Conservation (phyloP, 1,284 basidiomycete genomes). For the Pascua guehoae region DNA sequence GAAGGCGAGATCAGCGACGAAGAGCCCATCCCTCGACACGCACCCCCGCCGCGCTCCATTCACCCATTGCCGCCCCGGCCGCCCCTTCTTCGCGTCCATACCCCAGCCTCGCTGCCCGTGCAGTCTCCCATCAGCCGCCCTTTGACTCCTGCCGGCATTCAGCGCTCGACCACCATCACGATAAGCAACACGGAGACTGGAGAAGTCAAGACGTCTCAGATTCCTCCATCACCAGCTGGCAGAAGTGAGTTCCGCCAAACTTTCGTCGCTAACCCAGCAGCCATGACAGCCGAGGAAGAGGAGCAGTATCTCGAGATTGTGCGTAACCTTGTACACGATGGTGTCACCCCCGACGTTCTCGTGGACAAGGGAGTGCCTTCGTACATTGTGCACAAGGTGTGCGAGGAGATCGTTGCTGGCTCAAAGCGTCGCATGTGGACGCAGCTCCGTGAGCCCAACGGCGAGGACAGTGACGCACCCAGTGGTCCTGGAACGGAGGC, state of each 20-base stretch:
- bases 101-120: no score
- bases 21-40: no score
- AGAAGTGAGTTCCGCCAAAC: neutral
- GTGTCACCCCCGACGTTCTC: slow-evolving; percentile 29
- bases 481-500: neutral
- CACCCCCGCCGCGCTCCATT: neutral
- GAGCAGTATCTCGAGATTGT: slow-evolving; percentile 35
- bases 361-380: slow-evolving; percentile 30
- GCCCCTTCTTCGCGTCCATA: no score
- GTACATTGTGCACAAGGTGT: slow-evolving; percentile 32
- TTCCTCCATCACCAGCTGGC: neutral
- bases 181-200: slow-evolving; percentile 6
- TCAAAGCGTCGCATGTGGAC: slow-evolving; percentile 22
- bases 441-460: slow-evolving; percentile 14
- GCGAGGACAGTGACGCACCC: slow-evolving; percentile 12
- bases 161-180: slow-evolving; percentile 14
- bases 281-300: slow-evolving; percentile 27
- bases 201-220: neutral
- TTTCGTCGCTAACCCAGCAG: slow-evolving; percentile 9
- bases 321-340: slow-evolving; percentile 31
- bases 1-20: slow-evolving; percentile 18
- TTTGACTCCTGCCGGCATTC: neutral
- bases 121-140: no score
- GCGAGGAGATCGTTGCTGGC: slow-evolving; percentile 36
- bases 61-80: neutral